phyloP scores from a whole-genome alignment of 1,284 basidiomycete genomes.

The Cutaneotrichosporon sp. region DNA sequence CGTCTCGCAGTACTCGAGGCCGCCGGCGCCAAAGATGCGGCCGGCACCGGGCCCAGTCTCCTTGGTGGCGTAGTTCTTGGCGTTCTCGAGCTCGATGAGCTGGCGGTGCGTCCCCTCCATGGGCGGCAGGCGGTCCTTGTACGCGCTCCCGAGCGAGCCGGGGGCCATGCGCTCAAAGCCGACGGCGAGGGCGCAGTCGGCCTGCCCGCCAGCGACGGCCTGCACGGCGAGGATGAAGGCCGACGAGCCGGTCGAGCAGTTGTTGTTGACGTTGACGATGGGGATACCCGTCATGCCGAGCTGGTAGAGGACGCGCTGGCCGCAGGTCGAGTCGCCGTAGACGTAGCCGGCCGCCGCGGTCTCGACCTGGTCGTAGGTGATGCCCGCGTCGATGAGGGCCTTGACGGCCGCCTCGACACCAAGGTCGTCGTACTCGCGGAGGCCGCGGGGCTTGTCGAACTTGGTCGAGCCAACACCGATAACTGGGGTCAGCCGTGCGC shows the following conservation, averaged over 20 bases:
- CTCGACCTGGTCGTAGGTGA: slow-evolving; percentile 26
- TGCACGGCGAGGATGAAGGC: slow-evolving; percentile 20
- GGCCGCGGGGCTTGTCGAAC: slow-evolving; percentile 29
- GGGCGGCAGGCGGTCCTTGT: slow-evolving; percentile 21
- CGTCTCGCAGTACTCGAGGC: slow-evolving; percentile 23
- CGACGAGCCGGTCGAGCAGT: slow-evolving; percentile 26
- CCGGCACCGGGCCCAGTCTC: slow-evolving; percentile 21
- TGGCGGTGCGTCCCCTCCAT: slow-evolving; percentile 17
- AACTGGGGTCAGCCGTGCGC: slow-evolving; percentile 18
- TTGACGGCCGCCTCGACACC: slow-evolving; percentile 28
- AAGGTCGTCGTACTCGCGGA: slow-evolving; percentile 26
- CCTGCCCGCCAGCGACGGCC: slow-evolving; percentile 20
- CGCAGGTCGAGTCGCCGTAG: slow-evolving; percentile 26
- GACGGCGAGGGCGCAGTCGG: slow-evolving; percentile 24
- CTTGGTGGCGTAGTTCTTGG: slow-evolving; percentile 20
- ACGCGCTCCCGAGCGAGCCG: slow-evolving; percentile 21
- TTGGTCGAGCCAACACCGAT: slow-evolving; percentile 30
- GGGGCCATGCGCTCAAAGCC: slow-evolving; percentile 29
- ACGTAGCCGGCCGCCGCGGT: slow-evolving; percentile 22
- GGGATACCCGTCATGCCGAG: slow-evolving; percentile 29
- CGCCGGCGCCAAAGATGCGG: slow-evolving; percentile 25
- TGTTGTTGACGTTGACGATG: slow-evolving; percentile 29
- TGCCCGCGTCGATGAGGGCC: slow-evolving; percentile 25
- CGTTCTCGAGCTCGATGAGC: slow-evolving; percentile 20
- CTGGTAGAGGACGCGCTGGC: slow-evolving; percentile 28